A percentile compares a stretch with the other conserved stretches of the same genome.
Evolutionary conservation across 345 rosid genomes (phyloP).

Genomic region (Tarenaya hassleriana): DNA sequence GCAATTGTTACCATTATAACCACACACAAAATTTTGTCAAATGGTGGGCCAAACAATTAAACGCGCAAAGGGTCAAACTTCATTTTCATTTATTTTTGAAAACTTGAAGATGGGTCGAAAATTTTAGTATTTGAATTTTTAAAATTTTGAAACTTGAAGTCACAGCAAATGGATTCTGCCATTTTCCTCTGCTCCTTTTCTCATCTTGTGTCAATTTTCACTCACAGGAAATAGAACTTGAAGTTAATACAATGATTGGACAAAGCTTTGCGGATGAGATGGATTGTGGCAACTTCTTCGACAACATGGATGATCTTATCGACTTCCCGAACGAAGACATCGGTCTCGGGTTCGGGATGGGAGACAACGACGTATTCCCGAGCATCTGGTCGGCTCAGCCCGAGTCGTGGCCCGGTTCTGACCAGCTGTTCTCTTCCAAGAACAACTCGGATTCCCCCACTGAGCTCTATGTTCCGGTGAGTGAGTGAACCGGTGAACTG

Average conservation of each 20-base stretch:
- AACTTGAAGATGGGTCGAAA: conserved; percentile 28
- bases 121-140: conserved; percentile 17
- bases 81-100: conserved; percentile 19
- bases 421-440: conserved; percentile 53
- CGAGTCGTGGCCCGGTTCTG: conserved; percentile 55
- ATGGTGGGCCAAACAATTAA: conserved; percentile 23
- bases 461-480: conserved; percentile 86
- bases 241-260: conserved; percentile 41
- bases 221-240: conserved; percentile 26
- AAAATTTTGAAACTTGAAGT: conserved; percentile 18
- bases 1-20: background rate
- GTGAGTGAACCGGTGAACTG: conserved; percentile 3
- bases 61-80: background rate
- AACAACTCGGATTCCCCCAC: conserved; percentile 56
- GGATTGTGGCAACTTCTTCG: conserved; percentile 92
- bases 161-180: background rate
- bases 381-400: conserved; percentile 59
- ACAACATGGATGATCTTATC: conserved; percentile 82
- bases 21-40: conserved; percentile 12
- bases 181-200: conserved; percentile 14
- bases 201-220: background rate
- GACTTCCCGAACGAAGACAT: conserved; percentile 75
- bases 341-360: conserved; percentile 36
- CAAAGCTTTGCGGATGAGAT: conserved; percentile 66
- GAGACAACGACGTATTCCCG: conserved; percentile 43